phyloP scores from a whole-genome alignment of 768 basidiomycete species.

The Austroboletus eburneus region DNA sequence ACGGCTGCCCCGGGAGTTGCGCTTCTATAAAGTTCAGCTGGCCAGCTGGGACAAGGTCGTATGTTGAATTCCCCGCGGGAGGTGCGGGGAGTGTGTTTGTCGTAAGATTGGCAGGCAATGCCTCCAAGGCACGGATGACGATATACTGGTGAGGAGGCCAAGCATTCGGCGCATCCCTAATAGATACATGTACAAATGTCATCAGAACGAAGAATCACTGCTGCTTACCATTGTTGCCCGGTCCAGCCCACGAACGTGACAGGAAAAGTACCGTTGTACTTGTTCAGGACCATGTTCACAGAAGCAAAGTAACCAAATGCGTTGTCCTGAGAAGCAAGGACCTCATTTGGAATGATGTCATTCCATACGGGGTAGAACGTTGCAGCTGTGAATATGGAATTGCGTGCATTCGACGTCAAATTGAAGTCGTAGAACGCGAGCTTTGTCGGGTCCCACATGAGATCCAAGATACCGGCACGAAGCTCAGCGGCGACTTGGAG shows the following conservation, averaged over 20 bases:
- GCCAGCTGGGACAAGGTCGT: conserved; percentile 63
- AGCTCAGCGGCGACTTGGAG: conserved; percentile 51
- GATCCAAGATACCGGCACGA: conserved; percentile 72
- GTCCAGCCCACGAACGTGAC: conserved; percentile 67
- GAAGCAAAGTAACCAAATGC: conserved; percentile 73
- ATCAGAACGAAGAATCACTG: not conserved
- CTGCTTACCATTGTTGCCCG: conserved; percentile 71
- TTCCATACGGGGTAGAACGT: conserved; percentile 86
- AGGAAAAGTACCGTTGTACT: conserved; percentile 86
- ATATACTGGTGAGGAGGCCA: conserved; percentile 91
- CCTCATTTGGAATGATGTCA: conserved; percentile 73
- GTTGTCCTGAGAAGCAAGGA: conserved; percentile 51
- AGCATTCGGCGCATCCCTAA: conserved; percentile 77
- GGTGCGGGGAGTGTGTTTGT: conserved; percentile 51
- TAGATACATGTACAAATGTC: not conserved
- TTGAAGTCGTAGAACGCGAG: conserved; percentile 92
- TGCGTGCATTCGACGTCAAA: conserved; percentile 60
- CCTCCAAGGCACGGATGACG: conserved; percentile 67
- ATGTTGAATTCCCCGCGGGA: conserved; percentile 50
- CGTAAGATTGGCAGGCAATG: conserved; percentile 71
- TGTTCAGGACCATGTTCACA: conserved; percentile 72
- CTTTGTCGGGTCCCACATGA: conserved; percentile 78
- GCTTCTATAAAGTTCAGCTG: conserved; percentile 71
- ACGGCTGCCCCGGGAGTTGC: conserved; percentile 65
- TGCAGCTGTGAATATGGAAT: conserved; percentile 62